Evolutionary conservation across 1,284 basidiomycete genomes (phyloP), one percentile per base, ranked within the genome.

Genomic region (Veloboletus limbatus): DNA sequence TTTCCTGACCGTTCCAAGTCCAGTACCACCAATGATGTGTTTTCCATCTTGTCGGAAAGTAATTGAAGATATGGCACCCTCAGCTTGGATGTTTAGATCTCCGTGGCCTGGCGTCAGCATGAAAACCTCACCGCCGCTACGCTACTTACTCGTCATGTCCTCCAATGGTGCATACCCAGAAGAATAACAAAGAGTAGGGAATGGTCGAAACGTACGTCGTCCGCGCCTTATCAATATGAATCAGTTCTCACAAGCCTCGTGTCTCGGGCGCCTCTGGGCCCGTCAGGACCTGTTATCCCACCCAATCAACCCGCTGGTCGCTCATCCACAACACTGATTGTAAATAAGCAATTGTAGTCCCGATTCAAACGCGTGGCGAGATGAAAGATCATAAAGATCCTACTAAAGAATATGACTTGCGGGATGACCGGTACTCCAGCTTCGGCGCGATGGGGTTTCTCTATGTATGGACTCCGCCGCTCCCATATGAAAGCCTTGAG

Each of bases 201-300:
- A 22, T 4, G 26, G 1, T 26, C 17, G n/a, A 14, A 8, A 18
- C 10, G 13, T 18, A 27, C 21, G 11, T 20, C 25, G 11, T 20
- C 17, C 24, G 8, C 31, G 16, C n/a, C 25, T 40, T 28, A 46
- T 43, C 26, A 24, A 17, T n/a, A 11, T 11, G 10, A n/a, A 36
- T 30, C 33, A 31, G 40, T 44, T 44, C 45, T 37, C 27, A 25
- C 43, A 44, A 31, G 22, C 42, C 41, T 43, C 41, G 18, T 42
- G 40, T 13, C 10, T 20, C 21, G 41, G 14, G 41, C 25, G 32
- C 18, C 14, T 35, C 34, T 22, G 21, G 8, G 11, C 18, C 9
- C 17, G 16, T 8, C n/a, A 16, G 8, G n/a, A 16, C 4, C 10
- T 16, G 18, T 14, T 6, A 7, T n/a, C 13, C 14, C 27, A 3